Percentiles rank a stretch among this genome's conserved stretches.
phyloP scores from a whole-genome alignment of 805 yeast species.

The Candida morakotiae region DNA sequence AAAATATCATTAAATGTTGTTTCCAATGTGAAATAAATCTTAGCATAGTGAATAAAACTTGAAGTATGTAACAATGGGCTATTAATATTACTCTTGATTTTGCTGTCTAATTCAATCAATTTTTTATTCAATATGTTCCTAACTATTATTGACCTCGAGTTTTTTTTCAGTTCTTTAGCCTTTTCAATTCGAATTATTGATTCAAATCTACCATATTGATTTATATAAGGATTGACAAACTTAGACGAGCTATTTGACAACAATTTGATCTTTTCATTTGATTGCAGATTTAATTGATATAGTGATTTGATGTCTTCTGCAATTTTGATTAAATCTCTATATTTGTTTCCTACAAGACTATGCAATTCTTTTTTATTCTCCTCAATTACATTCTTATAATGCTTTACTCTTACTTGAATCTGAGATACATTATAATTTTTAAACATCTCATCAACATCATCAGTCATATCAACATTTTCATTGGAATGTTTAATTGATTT shows the following conservation, averaged over 20 bases:
- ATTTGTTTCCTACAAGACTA: constrained; percentile 34
- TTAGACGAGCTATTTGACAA: constrained; percentile 27
- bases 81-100: constrained; percentile 11
- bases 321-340: constrained; percentile 39
- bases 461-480: constrained; percentile 14
- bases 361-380: constrained; percentile 32
- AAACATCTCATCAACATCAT: constrained; percentile 42
- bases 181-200: constrained; percentile 12
- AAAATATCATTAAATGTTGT: constrained; percentile 17
- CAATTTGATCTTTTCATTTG: constrained; percentile 23
- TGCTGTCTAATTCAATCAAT: constrained; percentile 27
- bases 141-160: constrained; percentile 21
- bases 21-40: constrained; percentile 30
- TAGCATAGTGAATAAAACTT: constrained; percentile 26
- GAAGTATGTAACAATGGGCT: constrained; percentile 21
- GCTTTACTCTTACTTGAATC: constrained; percentile 25
- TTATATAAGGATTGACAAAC: constrained; percentile 22
- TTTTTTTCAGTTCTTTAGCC: constrained; percentile 15
- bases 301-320: constrained; percentile 40
- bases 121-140: constrained; percentile 26
- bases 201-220: constrained; percentile 18
- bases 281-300: constrained; percentile 17
- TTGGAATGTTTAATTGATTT: background rate
- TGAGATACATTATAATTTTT: constrained; percentile 26
- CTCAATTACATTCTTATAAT: constrained; percentile 23